Evolutionary conservation across 2,329 filamentous ascomycete genomes (phyloP).

Genomic region (Ramularia endophylla): DNA sequence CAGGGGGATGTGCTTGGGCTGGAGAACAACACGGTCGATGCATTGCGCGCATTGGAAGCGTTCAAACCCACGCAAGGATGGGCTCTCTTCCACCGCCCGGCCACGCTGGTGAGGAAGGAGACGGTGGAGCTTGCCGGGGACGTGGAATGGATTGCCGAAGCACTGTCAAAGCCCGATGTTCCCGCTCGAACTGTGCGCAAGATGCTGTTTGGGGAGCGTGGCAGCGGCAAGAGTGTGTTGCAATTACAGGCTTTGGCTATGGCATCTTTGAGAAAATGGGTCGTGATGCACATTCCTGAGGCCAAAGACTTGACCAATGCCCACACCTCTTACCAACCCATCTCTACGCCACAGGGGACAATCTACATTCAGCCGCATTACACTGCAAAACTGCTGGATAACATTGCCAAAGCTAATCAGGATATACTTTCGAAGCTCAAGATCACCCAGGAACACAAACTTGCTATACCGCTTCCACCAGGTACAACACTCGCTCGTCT

Average conservation of each 20-base stretch:
- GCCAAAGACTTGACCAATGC: slow-evolving; percentile 77
- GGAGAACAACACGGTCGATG: slow-evolving; percentile 65
- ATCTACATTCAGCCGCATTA: slow-evolving; percentile 75
- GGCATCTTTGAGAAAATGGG: slow-evolving; percentile 76
- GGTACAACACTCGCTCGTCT: slow-evolving; percentile 62
- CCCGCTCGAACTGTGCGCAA: slow-evolving; percentile 41
- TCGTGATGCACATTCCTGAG: slow-evolving; percentile 88
- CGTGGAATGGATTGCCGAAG: slow-evolving; percentile 29
- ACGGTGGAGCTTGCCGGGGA: slow-evolving; percentile 60
- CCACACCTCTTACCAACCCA: slow-evolving; percentile 70
- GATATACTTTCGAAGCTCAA: slow-evolving; percentile 52
- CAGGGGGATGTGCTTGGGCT: slow-evolving; percentile 65
- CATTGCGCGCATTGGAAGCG: slow-evolving; percentile 74
- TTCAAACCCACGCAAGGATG: slow-evolving; percentile 90
- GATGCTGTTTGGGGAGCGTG: slow-evolving; percentile 66
- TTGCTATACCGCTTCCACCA: slow-evolving; percentile 54
- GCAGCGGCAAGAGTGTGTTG: slow-evolving; percentile 81
- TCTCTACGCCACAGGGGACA: slow-evolving; percentile 47
- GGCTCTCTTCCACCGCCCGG: slow-evolving; percentile 77
- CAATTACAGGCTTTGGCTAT: slow-evolving; percentile 77
- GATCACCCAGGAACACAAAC: slow-evolving; percentile 49
- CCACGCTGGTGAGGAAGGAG: slow-evolving; percentile 70
- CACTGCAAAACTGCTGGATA: slow-evolving; percentile 65
- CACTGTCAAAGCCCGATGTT: neutral
- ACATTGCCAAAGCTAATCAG: slow-evolving; percentile 67